Conservation (phyloP, 768 basidiomycete genomes). For the Trametes cubensis region DNA sequence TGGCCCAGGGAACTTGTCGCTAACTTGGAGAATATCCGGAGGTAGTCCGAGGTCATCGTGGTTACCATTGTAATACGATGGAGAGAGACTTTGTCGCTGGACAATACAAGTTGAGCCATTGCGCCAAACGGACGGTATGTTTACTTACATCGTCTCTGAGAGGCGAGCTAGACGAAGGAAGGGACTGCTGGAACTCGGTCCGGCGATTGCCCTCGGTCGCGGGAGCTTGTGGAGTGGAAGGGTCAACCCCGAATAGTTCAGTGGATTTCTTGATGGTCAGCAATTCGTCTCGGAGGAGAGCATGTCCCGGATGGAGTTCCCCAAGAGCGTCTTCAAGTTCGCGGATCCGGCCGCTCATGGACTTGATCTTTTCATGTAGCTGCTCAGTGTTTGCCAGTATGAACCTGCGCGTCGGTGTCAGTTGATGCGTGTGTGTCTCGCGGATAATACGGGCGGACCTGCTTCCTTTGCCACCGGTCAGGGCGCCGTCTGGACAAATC, state of each 20-base stretch:
- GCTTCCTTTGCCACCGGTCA: conserved; percentile 78
- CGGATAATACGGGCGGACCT: conserved; percentile 53
- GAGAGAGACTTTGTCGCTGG: conserved; percentile 45
- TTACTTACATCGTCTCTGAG: conserved; percentile 27
- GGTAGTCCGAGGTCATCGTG: conserved; percentile 26
- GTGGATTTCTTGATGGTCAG: conserved; percentile 66
- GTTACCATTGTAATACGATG: conserved; percentile 33
- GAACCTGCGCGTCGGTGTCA: conserved; percentile 45
- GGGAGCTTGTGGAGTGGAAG: conserved; percentile 21
- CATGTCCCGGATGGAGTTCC: conserved; percentile 51
- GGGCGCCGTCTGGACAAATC: conserved; percentile 46
- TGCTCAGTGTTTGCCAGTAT: conserved; percentile 75
- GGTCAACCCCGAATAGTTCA: conserved; percentile 47
- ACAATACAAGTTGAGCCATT: conserved; percentile 22
- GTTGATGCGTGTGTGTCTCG: conserved; percentile 47
- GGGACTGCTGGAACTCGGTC: conserved; percentile 17
- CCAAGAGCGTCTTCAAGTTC: conserved; percentile 67
- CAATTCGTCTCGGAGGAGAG: conserved; percentile 57
- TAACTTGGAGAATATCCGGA: conserved; percentile 57
- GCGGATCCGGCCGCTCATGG: conserved; percentile 62
- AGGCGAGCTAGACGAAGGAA: conserved; percentile 21
- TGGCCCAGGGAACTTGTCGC: conserved; percentile 70
- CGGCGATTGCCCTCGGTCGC: conserved; percentile 11
- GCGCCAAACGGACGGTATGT: not conserved
- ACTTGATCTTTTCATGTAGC: conserved; percentile 68